phyloP scores from a whole-genome alignment of 805 yeast species.

The Candida chauliodis region DNA sequence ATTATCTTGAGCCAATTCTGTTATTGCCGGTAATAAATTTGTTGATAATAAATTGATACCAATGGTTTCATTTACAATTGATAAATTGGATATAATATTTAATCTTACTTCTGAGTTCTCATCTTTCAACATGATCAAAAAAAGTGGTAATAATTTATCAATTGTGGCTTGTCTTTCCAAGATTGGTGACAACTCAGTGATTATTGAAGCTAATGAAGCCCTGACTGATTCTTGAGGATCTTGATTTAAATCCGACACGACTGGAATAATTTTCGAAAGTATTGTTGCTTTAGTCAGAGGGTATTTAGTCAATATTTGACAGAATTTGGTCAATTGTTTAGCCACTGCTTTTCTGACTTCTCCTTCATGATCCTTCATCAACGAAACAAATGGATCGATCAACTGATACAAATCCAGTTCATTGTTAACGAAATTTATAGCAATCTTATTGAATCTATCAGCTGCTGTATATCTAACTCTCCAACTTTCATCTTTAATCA shows the following conservation, averaged over 20 bases:
- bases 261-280: constrained; percentile 72
- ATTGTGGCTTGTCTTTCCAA: constrained; percentile 82
- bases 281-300: constrained; percentile 44
- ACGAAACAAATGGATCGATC: constrained; percentile 65
- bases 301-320: constrained; percentile 44
- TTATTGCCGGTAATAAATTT: constrained; percentile 88
- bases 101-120: constrained; percentile 95
- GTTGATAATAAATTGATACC: constrained; percentile 87
- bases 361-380: constrained; percentile 90
- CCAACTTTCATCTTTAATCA: constrained; percentile 92
- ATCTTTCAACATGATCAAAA: constrained; percentile 90
- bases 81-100: constrained; percentile 88
- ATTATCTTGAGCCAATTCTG: constrained; percentile 92
- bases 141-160: constrained; percentile 78
- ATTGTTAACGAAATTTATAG: constrained; percentile 57
- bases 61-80: constrained; percentile 88
- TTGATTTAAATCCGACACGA: constrained; percentile 75
- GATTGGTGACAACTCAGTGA: constrained; percentile 82
- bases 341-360: constrained; percentile 96
- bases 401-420: constrained; percentile 55
- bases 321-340: constrained; percentile 80
- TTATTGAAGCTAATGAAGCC: constrained; percentile 84
- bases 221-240: constrained; percentile 94
- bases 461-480: constrained; percentile 98
- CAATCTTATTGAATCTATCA: constrained; percentile 79